phyloP scores from a whole-genome alignment of 2,329 filamentous ascomycete species.

The Penicillium olsonii region DNA sequence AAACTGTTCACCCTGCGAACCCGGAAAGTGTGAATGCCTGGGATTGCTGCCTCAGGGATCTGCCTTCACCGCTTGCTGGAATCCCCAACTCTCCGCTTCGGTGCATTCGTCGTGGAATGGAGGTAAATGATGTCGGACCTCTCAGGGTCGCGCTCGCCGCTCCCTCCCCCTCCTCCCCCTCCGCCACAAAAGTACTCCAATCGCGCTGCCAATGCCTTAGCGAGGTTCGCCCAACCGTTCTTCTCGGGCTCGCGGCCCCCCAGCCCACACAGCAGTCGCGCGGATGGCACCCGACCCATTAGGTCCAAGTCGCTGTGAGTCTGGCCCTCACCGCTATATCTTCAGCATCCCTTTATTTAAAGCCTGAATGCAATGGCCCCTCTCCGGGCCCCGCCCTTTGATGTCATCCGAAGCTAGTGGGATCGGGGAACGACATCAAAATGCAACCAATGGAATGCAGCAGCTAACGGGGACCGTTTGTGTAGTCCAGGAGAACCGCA shows the following conservation, averaged over 20 bases:
- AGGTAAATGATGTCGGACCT: conserved; percentile 30
- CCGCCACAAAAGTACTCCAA: conserved; percentile 43
- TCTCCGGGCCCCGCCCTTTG: conserved; percentile 12
- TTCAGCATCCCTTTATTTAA: not conserved
- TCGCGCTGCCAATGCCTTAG: conserved; percentile 49
- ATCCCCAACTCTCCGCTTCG: conserved; percentile 7
- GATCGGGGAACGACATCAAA: conserved; percentile 2
- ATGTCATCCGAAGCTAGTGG: conserved; percentile 6
- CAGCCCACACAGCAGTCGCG: conserved; percentile 48
- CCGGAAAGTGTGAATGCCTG: too few species aligned
- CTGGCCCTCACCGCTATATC: conserved; percentile 21
- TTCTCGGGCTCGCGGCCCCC: conserved; percentile 56
- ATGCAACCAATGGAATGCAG: conserved; percentile 29
- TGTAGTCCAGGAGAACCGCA: conserved; percentile 48
- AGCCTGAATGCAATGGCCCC: not conserved
- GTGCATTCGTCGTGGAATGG: conserved; percentile 27
- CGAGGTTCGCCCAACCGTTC: conserved; percentile 57
- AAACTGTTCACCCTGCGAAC: not conserved
- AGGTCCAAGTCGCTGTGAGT: conserved; percentile 45
- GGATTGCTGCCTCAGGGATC: conserved; percentile 7
- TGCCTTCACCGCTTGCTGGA: conserved; percentile 7
- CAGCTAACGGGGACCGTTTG: conserved; percentile 2
- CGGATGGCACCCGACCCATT: conserved; percentile 33
- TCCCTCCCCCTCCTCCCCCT: conserved; percentile 38
- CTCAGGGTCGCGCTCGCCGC: conserved; percentile 33